Conservation (phyloP, 192 early-diverging fungal species). For the Coemansia sp. region DNA sequence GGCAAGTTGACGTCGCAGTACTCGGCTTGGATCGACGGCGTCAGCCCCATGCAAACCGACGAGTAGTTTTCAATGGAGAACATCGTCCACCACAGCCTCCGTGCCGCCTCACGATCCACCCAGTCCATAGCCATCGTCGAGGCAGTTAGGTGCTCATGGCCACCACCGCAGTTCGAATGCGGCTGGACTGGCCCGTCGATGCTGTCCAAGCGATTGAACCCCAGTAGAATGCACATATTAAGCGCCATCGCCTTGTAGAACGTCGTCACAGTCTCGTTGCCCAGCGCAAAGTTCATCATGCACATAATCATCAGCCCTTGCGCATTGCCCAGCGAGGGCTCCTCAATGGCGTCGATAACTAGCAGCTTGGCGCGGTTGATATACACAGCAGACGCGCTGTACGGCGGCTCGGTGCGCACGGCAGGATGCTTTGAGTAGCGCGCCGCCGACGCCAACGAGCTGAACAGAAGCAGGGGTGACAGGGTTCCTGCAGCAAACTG, state of each 20-base stretch:
- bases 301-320: conserved; percentile 56
- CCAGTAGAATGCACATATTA: conserved; percentile 55
- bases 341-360: conserved; percentile 44
- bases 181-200: conserved; percentile 41
- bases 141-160: conserved; percentile 20
- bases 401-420: conserved; percentile 49
- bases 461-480: conserved; percentile 50
- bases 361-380: conserved; percentile 43
- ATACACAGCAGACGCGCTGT: conserved; percentile 42
- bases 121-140: conserved; percentile 46
- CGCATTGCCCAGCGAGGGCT: conserved; percentile 53
- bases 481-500: conserved; percentile 51
- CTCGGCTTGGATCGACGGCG: conserved; percentile 58
- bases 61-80: conserved; percentile 57
- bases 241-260: conserved; percentile 52
- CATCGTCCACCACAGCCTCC: conserved; percentile 56
- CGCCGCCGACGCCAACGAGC: conserved; percentile 44
- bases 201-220: conserved; percentile 55
- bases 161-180: conserved; percentile 22
- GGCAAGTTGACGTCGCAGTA: conserved; percentile 54
- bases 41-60: conserved; percentile 49
- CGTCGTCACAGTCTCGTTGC: conserved; percentile 45
- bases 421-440: conserved; percentile 49
- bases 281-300: conserved; percentile 51
- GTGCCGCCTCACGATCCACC: conserved; percentile 54